Percentiles rank a stretch among this genome's conserved stretches.
phyloP scores from a whole-genome alignment of 2,329 filamentous ascomycete species.

The Talaromyces funiculosus region DNA sequence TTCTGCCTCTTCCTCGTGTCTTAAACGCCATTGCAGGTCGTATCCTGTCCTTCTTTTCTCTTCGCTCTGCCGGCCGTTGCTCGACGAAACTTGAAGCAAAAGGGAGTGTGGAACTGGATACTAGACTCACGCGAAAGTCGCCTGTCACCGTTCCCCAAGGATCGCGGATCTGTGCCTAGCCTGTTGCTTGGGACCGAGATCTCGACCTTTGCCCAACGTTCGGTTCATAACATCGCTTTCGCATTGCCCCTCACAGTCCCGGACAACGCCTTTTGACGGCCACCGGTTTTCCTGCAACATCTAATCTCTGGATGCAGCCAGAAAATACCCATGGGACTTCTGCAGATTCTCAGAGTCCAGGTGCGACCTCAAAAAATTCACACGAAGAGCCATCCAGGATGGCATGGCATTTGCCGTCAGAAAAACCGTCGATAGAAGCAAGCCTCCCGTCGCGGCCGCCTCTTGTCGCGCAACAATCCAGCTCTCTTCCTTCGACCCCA shows the following conservation, averaged over 20 bases:
- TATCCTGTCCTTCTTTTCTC: not conserved
- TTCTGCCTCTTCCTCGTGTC: conserved; percentile 1
- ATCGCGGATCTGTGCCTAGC: not conserved
- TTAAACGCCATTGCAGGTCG: not conserved
- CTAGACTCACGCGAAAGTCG: not conserved
- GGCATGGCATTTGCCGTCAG: conserved; percentile 33
- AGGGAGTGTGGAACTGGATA: not conserved
- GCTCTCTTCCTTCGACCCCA: conserved; percentile 87
- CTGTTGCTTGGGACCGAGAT: not conserved
- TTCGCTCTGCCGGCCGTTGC: not conserved
- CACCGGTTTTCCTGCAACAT: conserved; percentile 27
- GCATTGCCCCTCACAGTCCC: conserved; percentile 13
- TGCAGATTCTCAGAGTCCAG: conserved; percentile 31
- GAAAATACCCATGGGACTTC: conserved; percentile 38
- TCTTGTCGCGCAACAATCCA: conserved; percentile 64
- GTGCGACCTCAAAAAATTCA: conserved; percentile 40
- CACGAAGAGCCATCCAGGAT: conserved; percentile 36
- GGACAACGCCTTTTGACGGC: conserved; percentile 18
- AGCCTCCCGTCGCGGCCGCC: conserved; percentile 42
- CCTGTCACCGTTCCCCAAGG: not conserved
- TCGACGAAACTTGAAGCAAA: not conserved
- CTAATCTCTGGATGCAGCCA: conserved; percentile 38
- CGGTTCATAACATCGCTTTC: not conserved
- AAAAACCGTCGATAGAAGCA: conserved; percentile 26
- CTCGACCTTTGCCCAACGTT: conserved; percentile 1